Percentiles rank a stretch among this genome's conserved stretches.
Evolutionary conservation across 2,329 filamentous ascomycete genomes (phyloP).

Genomic region (Hypoxylon sp.): DNA sequence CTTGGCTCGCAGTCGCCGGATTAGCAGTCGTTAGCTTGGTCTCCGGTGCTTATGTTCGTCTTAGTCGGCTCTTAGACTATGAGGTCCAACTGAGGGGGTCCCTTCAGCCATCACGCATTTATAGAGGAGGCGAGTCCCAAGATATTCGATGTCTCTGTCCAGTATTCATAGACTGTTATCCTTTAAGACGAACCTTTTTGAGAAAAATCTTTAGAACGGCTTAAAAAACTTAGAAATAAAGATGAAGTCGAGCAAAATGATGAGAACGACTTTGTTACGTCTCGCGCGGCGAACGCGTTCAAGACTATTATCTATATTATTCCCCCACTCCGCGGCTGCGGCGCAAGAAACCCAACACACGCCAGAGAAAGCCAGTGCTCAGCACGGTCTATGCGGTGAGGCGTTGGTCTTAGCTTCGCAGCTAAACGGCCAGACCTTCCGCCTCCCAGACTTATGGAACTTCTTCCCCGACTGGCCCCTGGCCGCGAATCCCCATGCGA

Average conservation of each 20-base stretch:
- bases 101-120: constrained; percentile 2
- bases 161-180: background rate
- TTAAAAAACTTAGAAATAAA: background rate
- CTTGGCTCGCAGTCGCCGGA: constrained; percentile 9
- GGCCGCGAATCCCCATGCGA: constrained; percentile 43
- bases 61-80: constrained; percentile 1
- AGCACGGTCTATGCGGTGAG: constrained; percentile 42
- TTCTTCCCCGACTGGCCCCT: constrained; percentile 46
- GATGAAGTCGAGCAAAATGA: constrained; percentile 5
- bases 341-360: background rate
- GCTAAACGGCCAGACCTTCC: constrained; percentile 44
- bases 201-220: background rate
- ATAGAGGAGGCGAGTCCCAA: constrained; percentile 16
- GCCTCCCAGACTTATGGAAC: constrained; percentile 46
- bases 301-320: constrained; percentile 31
- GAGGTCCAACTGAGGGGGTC: background rate
- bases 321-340: constrained; percentile 10
- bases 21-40: constrained; percentile 4
- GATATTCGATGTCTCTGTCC: background rate
- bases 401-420: constrained; percentile 42
- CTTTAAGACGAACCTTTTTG: background rate
- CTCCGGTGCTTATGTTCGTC: background rate
- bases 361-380: constrained; percentile 10
- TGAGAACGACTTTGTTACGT: constrained; percentile 16
- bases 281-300: constrained; percentile 13